Evolutionary conservation across 2,329 filamentous ascomycete genomes (phyloP), one percentile per base, ranked within the genome.

Genomic region (Microascus cirrosus): DNA sequence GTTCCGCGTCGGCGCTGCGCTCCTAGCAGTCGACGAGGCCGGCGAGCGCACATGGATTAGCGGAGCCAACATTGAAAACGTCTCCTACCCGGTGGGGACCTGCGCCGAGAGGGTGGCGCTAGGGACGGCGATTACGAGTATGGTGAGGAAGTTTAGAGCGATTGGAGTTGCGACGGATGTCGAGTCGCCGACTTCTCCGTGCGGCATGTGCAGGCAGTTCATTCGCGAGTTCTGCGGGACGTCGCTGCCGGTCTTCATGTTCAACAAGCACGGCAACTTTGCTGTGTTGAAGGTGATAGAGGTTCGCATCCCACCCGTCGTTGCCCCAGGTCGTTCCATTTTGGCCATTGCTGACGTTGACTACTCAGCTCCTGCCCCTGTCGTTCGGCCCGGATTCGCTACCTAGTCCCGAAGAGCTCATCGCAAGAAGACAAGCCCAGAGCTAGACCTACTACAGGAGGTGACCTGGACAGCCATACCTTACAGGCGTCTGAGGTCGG

Each of bases 131-230:
- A 82, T 96, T 5, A 81, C 83, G 7, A 74, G 74, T 56, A 81
- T 82, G 2, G 72, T 80, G 62, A 72, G 71, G 36, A 66, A 64
- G 34, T 90, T 95, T 73, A 85, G 83, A 66, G 93, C 92, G 22
- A 72, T 99, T 24, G 93, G 89, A 18, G 91, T 99, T 3, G 82
- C 89, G 7, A 95, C 92, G 6, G 89, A 96, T 68, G 86, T 89
- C 50, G 73, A 71, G 35, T 82, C 83, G 34, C 83, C 85, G 3
- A 81, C 81, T 54, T 85, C 86, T 61, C 94, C 94, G 0, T 99
- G 94, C 69, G 94, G 94, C 58, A 96, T 96, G 91, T 97, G 93
- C 71, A 80, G 93, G 65, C 93, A 96, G 70, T 95, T 93, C 64
- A 90, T 93, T 63, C 84, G 87, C 54, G 89, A 93, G 72, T 92